Evolutionary conservation across 225 moss, liverwort and hornwort genomes (phyloP).

Genomic region (Physcomitrellopsis africana): DNA sequence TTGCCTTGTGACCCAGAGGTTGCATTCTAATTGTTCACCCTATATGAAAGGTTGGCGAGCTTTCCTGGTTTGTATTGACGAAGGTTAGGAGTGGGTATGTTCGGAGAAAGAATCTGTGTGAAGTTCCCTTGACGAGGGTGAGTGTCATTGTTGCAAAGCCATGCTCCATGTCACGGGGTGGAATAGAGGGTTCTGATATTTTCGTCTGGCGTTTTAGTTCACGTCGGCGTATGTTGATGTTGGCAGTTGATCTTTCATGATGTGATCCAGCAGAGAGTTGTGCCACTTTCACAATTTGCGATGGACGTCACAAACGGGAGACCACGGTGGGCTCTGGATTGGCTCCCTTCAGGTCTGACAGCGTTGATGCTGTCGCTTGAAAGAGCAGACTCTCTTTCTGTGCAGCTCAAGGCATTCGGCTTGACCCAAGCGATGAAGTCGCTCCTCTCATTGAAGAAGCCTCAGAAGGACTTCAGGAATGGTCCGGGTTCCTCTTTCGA

Average conservation of each 20-base stretch:
- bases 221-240: background rate
- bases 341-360: constrained; percentile 55
- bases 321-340: constrained; percentile 41
- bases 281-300: constrained; percentile 10
- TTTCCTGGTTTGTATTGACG: background rate
- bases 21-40: no score
- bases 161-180: background rate
- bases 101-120: background rate
- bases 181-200: background rate
- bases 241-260: constrained; percentile 19
- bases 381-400: constrained; percentile 40
- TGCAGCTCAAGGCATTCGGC: constrained; percentile 58
- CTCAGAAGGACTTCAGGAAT: constrained; percentile 12
- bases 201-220: background rate
- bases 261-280: constrained; percentile 32
- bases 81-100: background rate
- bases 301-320: constrained; percentile 50
- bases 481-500: background rate
- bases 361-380: constrained; percentile 48
- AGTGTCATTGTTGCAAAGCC: background rate
- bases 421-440: constrained; percentile 56
- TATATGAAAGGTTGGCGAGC: no score
- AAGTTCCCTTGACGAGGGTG: no score
- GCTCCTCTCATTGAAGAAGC: constrained; percentile 34
- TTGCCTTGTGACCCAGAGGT: no score